Evolutionary conservation across 2,329 filamentous ascomycete species (phyloP).

Genomic region (Calonectria hawksworthii): DNA sequence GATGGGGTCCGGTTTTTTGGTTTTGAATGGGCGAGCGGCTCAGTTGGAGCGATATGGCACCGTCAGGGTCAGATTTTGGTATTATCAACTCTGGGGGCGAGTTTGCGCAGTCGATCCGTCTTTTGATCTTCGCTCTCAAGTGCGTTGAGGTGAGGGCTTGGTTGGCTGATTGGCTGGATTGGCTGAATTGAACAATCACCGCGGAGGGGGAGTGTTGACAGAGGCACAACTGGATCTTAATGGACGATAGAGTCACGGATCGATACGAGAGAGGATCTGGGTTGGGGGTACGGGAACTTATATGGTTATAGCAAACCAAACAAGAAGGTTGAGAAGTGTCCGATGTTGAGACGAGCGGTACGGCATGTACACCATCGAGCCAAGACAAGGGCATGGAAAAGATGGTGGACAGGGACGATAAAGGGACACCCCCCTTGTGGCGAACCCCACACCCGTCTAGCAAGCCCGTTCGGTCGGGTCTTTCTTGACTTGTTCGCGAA

Average conservation of each 20-base stretch:
- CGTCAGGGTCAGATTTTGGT: conserved; percentile 36
- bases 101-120: conserved; percentile 18
- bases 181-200: not conserved
- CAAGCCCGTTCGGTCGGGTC: conserved; percentile 36
- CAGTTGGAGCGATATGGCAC: conserved; percentile 34
- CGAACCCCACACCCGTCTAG: conserved; percentile 27
- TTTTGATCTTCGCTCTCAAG: not conserved
- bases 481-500: conserved; percentile 37
- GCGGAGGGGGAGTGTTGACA: not conserved
- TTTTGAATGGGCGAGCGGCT: conserved; percentile 21
- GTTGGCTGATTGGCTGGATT: not conserved
- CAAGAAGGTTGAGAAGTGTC: conserved; percentile 34
- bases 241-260: not conserved
- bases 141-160: not conserved
- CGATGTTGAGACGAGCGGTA: conserved; percentile 35
- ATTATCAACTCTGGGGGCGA: conserved; percentile 11
- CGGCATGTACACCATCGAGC: conserved; percentile 39
- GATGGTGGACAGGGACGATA: conserved; percentile 41
- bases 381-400: conserved; percentile 40
- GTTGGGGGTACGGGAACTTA: conserved; percentile 43
- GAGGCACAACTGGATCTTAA: not conserved
- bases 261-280: conserved; percentile 10
- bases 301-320: conserved; percentile 39
- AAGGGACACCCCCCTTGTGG: conserved; percentile 35
- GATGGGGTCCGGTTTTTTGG: conserved; percentile 22